Conservation (phyloP, 2,329 filamentous ascomycete genomes). For the Gliomastix tumulicola region DNA sequence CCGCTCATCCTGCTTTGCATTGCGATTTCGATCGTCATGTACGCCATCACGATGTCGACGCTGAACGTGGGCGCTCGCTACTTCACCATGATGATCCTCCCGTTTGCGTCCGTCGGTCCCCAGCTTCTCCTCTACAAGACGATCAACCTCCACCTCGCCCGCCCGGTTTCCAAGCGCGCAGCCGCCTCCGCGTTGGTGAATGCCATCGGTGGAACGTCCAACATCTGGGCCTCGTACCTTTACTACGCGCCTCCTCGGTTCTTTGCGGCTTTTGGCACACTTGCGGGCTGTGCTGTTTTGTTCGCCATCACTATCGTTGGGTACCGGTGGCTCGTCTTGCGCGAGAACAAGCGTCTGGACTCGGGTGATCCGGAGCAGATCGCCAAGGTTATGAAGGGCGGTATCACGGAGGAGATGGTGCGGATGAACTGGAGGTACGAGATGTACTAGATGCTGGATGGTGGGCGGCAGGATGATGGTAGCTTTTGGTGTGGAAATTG, state of each 20-base stretch:
- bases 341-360: conserved; percentile 10
- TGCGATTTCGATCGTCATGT: conserved; percentile 22
- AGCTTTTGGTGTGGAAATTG: no score
- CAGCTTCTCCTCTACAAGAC: conserved; percentile 55
- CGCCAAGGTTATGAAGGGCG: conserved; percentile 12
- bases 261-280: conserved; percentile 11
- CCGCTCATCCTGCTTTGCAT: conserved; percentile 25
- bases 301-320: conserved; percentile 11
- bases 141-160: conserved; percentile 58
- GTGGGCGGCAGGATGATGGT: no score
- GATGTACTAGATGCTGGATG: conserved; percentile 26
- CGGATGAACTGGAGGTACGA: conserved; percentile 20
- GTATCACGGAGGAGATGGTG: conserved; percentile 14
- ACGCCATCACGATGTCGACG: conserved; percentile 50
- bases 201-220: conserved; percentile 34
- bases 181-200: conserved; percentile 69
- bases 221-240: conserved; percentile 62
- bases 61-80: conserved; percentile 47
- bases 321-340: conserved; percentile 10
- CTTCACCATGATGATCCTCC: conserved; percentile 32
- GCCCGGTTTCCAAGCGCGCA: conserved; percentile 64
- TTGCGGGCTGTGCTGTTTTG: conserved; percentile 8
- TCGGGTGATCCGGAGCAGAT: conserved; percentile 15
- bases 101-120: conserved; percentile 4
- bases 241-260: conserved; percentile 30